These are phyloP conservation scores for Achaetomiella virescens DNA, from an alignment of 495 filamentous ascomycete species.

Conservation along the genomic window DNA sequence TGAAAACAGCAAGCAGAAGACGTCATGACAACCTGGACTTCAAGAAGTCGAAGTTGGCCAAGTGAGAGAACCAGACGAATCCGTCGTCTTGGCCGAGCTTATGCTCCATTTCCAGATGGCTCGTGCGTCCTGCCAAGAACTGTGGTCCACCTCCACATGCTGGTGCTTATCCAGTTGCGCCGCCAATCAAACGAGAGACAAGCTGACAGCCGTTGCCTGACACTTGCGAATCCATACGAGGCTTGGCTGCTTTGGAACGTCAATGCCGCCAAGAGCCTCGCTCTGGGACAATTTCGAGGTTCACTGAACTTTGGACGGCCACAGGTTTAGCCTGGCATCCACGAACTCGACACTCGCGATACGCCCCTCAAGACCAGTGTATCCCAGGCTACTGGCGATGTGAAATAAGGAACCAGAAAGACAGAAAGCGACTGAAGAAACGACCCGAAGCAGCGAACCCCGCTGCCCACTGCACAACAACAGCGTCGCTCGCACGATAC, in stretches of 20 bases:
- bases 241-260: not conserved
- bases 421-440: not conserved
- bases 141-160: not conserved
- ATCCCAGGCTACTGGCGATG: too few relatives aligned
- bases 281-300: not conserved
- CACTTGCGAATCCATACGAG: constrained; percentile 8
- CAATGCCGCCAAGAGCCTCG: constrained; percentile 1
- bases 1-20: too few relatives aligned
- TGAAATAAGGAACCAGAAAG: not conserved
- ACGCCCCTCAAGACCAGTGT: too few relatives aligned
- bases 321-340: not conserved
- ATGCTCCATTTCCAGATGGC: too few relatives aligned
- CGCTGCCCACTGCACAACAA: not conserved
- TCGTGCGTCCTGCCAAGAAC: too few relatives aligned
- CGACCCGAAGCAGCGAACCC: not conserved
- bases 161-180: not conserved
- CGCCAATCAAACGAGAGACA: not conserved
- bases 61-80: too few relatives aligned
- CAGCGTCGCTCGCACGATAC: not conserved
- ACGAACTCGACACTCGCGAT: not conserved
- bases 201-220: constrained; percentile 8
- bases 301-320: not conserved
- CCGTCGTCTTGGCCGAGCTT: too few relatives aligned
- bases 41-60: too few relatives aligned
- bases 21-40: too few relatives aligned